Percentiles rank a stretch among this genome's conserved stretches.
These are phyloP conservation scores for Wickerhamiella allomyrinae DNA, from an alignment of 805 yeast species.

Conservation along the genomic window DNA sequence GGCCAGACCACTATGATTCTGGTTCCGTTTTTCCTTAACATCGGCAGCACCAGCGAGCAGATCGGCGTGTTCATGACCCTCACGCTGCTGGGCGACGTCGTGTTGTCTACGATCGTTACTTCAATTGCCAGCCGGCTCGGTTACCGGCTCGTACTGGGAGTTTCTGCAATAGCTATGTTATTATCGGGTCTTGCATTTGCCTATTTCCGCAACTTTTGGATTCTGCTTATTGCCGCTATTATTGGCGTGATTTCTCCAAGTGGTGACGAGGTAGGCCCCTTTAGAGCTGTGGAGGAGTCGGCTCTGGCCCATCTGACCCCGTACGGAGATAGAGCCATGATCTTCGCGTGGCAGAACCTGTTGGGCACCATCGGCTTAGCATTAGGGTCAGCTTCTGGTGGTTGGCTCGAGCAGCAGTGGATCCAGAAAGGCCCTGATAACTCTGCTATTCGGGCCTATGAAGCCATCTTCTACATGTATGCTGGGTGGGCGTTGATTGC, in stretches of 20 bases:
- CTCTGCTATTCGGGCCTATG: slow-evolving; percentile 30
- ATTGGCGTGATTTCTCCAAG: slow-evolving; percentile 79
- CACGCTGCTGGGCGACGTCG: slow-evolving; percentile 66
- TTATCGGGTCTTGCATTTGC: slow-evolving; percentile 53
- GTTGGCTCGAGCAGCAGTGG: slow-evolving; percentile 37
- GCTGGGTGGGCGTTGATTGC: slow-evolving; percentile 38
- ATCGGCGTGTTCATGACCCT: slow-evolving; percentile 74
- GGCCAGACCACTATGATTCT: slow-evolving; percentile 71
- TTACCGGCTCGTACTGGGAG: slow-evolving; percentile 44
- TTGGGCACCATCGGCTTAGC: slow-evolving; percentile 63
- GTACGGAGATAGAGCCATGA: slow-evolving; percentile 37
- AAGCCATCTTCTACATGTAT: slow-evolving; percentile 43
- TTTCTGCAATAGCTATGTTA: slow-evolving; percentile 56
- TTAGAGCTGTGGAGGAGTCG: slow-evolving; percentile 73
- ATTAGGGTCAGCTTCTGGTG: slow-evolving; percentile 52
- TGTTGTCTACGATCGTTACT: slow-evolving; percentile 53
- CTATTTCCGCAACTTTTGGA: slow-evolving; percentile 35
- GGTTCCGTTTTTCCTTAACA: slow-evolving; percentile 45
- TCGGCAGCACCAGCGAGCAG: slow-evolving; percentile 39
- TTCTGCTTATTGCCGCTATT: slow-evolving; percentile 56
- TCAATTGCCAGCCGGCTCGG: slow-evolving; percentile 68
- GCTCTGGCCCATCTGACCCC: slow-evolving; percentile 61
- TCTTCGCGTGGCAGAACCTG: slow-evolving; percentile 62
- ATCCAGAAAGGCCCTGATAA: slow-evolving; percentile 9
- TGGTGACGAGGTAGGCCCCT: slow-evolving; percentile 86